Evolutionary conservation across 2,329 filamentous ascomycete species (phyloP), one percentile per base, ranked within the genome.

Genomic region (Drechslerella stenobrocha): DNA sequence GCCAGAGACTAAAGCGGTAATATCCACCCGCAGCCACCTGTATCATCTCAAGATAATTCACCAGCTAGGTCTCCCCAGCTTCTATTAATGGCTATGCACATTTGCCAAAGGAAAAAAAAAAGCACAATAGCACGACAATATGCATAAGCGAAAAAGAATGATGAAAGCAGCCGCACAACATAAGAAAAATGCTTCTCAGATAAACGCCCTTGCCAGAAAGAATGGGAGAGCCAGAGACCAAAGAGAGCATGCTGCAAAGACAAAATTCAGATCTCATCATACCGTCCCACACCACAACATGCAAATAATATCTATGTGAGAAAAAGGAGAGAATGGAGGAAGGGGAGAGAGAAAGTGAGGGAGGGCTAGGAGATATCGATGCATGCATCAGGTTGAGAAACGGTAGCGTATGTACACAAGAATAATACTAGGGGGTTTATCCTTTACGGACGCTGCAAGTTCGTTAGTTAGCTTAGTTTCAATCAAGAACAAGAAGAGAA

Each of bases 401-500:
- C 52, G 63, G 26, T 55, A 60, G 34, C 18, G 37, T 67, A 60
- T 67, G 55, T 67, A 60, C 55, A 67, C 55, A 60, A 48, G 35
- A 46, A 56, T 26, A 47, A 30, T 47, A 47, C 7, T 3, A 42
- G 59, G 47, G 42, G 18, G 23, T 30, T n/a, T 28, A 44, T 50
- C 24, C 47, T 66, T 65, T 59, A 59, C 32, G 40, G 53, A 66
- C 53, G 61, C 47, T 18, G 7, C 6, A 5, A 5, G 63, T 67
- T 60, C 58, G 55, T 53, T 57, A 56, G 35, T 22, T 42, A 20
- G 37, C 26, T 66, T 46, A 23, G 42, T 47, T 56, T 22, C 42
- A 50, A 51, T 20, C 47, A 51, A 34, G 15, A 51, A 32, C 45
- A 32, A 26, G 2, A 32, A 24, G 45, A 47, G 24, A 35, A 59